phyloP scores from a whole-genome alignment of 495 filamentous ascomycete species.

The Lepraria neglecta region DNA sequence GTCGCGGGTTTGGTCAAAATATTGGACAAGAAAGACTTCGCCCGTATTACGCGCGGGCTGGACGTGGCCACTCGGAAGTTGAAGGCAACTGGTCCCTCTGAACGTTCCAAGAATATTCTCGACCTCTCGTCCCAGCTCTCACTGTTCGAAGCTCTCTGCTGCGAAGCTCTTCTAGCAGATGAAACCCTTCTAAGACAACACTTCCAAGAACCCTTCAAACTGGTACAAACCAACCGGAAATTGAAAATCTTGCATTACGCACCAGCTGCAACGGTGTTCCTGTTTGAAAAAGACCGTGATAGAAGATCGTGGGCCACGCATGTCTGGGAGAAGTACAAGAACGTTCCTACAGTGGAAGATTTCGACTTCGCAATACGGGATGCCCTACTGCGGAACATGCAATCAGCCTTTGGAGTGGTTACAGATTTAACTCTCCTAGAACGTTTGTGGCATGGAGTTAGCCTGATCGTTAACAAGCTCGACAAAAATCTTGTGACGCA shows the following conservation, averaged over 20 bases:
- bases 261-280: conserved; percentile 71
- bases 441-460: conserved; percentile 69
- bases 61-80: conserved; percentile 43
- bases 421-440: conserved; percentile 47
- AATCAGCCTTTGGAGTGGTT: conserved; percentile 34
- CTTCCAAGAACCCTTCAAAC: conserved; percentile 72
- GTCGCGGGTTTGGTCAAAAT: conserved; percentile 49
- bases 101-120: conserved; percentile 45
- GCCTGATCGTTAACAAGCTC: conserved; percentile 60
- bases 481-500: conserved; percentile 71
- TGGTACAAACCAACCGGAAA: conserved; percentile 64
- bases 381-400: conserved; percentile 45
- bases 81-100: conserved; percentile 40
- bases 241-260: conserved; percentile 64
- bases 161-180: conserved; percentile 51
- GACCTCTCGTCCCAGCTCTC: conserved; percentile 48
- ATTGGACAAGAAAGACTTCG: conserved; percentile 53
- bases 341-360: conserved; percentile 54
- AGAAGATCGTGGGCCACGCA: conserved; percentile 61
- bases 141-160: conserved; percentile 60
- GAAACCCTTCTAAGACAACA: conserved; percentile 46
- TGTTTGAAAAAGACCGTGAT: conserved; percentile 59
- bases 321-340: conserved; percentile 55
- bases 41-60: conserved; percentile 56
- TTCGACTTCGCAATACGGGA: conserved; percentile 80